Evolutionary conservation across 2,329 filamentous ascomycete species (phyloP), one percentile per base, ranked within the genome.

Genomic region (Colletotrichum shisoi): DNA sequence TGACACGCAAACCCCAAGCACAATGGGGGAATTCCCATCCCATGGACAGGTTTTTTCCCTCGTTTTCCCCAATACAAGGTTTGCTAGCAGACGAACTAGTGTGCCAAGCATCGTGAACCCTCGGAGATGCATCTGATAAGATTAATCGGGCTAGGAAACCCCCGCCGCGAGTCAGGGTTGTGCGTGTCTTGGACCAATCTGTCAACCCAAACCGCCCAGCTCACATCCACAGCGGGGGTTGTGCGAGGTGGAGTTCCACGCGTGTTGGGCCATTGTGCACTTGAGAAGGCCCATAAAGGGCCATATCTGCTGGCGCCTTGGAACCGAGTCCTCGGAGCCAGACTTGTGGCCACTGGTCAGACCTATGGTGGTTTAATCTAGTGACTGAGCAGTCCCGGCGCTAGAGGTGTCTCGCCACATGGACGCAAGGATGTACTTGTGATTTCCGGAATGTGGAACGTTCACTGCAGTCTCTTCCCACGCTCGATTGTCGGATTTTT

Each of bases 91-190:
- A 24, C 7, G 34, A 45, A 31, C 53, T 59, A 64, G 61, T 31
- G 54, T 48, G 65, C 61, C 65, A 65, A 64, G 65, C 13, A 5
- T 45, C 15, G 45, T 39, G 54, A 64, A 37, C 24, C 15, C 39
- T 60, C 40, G 34, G 54, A 64, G 54, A 40, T 54, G 44, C 65
- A 68, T 68, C 65, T 68, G 65, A 68, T 68, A 68, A 68, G 65
- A 68, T 65, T 59, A 63, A 45, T 39, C 24, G 27, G 48, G 61
- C n/a, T 49, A 24, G 12, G 9, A 49, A 24, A n/a, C 3, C 49
- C 49, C 42, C 49, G 12, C 31, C 57, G 13, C 49, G 65, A 68
- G 65, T 56, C 65, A 64, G 44, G 65, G 64, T 24, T 31, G 13
- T 63, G 40, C 53, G 9, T 37, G 61, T 42, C 40, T 1, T 4